These are phyloP conservation scores for Coniosporium apollinis DNA, from an alignment of 495 filamentous ascomycete genomes.

Conservation along the genomic window DNA sequence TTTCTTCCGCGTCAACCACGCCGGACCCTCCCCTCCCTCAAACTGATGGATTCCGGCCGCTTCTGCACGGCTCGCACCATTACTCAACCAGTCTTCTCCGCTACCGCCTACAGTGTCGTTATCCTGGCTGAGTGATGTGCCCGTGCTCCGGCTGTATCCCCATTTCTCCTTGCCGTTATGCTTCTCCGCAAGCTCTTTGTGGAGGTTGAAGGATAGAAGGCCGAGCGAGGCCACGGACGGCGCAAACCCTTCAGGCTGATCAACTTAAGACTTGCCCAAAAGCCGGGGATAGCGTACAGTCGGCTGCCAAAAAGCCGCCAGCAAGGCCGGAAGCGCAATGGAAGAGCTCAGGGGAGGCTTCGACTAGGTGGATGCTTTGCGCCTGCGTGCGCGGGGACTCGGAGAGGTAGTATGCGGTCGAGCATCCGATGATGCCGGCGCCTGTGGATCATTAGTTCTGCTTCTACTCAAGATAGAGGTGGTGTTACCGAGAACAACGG, in stretches of 20 bases:
- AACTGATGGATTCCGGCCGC: conserved; percentile 26
- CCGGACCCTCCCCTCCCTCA: conserved; percentile 24
- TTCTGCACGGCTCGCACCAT: conserved; percentile 45
- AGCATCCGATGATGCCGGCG: conserved; percentile 60
- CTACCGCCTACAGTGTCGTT: conserved; percentile 20
- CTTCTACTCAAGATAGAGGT: too few species aligned
- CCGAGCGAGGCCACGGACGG: conserved; percentile 39
- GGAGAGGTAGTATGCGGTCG: conserved; percentile 63
- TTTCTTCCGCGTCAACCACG: conserved; percentile 40
- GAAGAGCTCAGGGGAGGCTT: conserved; percentile 38
- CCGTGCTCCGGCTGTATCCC: conserved; percentile 50
- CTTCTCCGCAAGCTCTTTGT: conserved; percentile 39
- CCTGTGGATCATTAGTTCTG: too few species aligned
- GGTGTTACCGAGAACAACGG: conserved; percentile 59
- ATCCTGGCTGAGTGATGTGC: conserved; percentile 33
- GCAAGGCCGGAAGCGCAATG: conserved; percentile 52
- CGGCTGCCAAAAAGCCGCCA: conserved; percentile 55
- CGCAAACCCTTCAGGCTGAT: conserved; percentile 19
- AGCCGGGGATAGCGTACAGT: conserved; percentile 34
- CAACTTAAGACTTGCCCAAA: neutral
- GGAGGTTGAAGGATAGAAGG: conserved; percentile 50
- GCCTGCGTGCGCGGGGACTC: conserved; percentile 29
- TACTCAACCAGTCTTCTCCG: conserved; percentile 38
- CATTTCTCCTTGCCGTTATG: conserved; percentile 44
- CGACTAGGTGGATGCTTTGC: conserved; percentile 50